These are phyloP conservation scores for Aspergillus fructus DNA, from an alignment of 2,329 filamentous ascomycete genomes.

Conservation along the genomic window DNA sequence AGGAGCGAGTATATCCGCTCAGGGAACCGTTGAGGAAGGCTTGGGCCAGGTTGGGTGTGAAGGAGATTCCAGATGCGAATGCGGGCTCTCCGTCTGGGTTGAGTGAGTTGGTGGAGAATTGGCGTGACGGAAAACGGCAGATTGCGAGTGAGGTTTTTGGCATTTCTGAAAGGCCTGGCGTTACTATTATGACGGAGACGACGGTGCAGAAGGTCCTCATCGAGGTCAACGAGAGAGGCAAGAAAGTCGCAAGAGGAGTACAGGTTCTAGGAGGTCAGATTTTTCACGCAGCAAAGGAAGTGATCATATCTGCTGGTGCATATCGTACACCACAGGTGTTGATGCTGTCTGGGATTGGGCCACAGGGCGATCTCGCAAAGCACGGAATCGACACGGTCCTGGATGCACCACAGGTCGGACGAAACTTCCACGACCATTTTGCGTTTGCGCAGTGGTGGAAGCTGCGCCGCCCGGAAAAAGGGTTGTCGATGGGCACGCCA, in stretches of 20 bases:
- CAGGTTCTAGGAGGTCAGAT: constrained; percentile 22
- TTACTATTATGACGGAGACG: constrained; percentile 21
- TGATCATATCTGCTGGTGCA: constrained; percentile 33
- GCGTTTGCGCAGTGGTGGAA: constrained; percentile 36
- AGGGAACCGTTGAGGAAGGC: constrained; percentile 34
- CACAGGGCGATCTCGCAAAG: constrained; percentile 25
- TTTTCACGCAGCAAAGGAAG: constrained; percentile 28
- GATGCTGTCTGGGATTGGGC: constrained; percentile 37
- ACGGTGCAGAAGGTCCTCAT: constrained; percentile 16
- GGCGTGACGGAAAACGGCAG: constrained; percentile 26
- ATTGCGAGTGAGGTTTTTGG: constrained; percentile 26
- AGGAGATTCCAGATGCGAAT: constrained; percentile 25
- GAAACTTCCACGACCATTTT: constrained; percentile 28
- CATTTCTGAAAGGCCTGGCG: constrained; percentile 10
- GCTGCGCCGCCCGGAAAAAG: neutral
- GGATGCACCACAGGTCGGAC: constrained; percentile 24
- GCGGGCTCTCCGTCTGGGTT: constrained; percentile 29
- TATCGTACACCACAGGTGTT: constrained; percentile 35
- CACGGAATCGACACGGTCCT: constrained; percentile 30
- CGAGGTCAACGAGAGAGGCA: constrained; percentile 8
- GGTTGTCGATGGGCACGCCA: neutral
- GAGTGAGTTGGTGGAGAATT: constrained; percentile 31
- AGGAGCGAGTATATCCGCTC: constrained; percentile 40
- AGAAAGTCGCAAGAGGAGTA: constrained; percentile 24
- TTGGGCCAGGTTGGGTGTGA: constrained; percentile 39